A percentile compares a stretch with the other conserved stretches of the same genome.
phyloP scores from a whole-genome alignment of 192 early-diverging fungal genomes.

The Backusella liffmaniae region DNA sequence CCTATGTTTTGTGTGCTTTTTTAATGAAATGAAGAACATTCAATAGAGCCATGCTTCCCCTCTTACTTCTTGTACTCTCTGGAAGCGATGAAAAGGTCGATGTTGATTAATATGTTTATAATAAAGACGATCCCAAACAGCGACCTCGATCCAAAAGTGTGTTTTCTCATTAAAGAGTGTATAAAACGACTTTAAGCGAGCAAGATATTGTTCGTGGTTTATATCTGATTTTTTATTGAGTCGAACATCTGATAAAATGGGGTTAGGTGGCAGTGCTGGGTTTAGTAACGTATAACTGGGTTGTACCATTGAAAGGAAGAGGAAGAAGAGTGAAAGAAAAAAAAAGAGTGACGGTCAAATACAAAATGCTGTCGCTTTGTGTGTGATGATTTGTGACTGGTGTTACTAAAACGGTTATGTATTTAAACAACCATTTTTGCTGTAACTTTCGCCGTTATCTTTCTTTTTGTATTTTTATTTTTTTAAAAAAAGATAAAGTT shows the following conservation, averaged over 20 bases:
- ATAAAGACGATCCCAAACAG: constrained; percentile 19
- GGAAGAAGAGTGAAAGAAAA: background rate
- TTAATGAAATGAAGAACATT: background rate
- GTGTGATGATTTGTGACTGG: background rate
- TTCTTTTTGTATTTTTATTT: background rate
- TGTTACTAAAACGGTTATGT: background rate
- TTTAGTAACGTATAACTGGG: background rate
- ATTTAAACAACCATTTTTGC: background rate
- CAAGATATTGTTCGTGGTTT: constrained; percentile 9
- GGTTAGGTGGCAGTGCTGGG: background rate
- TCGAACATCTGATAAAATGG: constrained; percentile 9
- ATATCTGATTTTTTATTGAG: constrained; percentile 9
- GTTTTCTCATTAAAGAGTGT: background rate
- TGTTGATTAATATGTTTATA: constrained; percentile 37
- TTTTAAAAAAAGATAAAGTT: background rate
- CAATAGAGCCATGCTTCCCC: background rate
- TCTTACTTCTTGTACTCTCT: constrained; percentile 21
- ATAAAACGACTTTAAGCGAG: background rate
- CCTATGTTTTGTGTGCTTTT: constrained; percentile 7
- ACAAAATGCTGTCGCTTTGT: too few relatives aligned
- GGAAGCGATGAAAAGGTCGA: constrained; percentile 28
- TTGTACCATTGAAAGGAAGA: background rate
- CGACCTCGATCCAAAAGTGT: constrained; percentile 31
- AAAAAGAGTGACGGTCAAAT: background rate
- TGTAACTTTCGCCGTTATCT: background rate